Evolutionary conservation across 2,329 filamentous ascomycete species (phyloP).

Genomic region (Neospermospora avenae): DNA sequence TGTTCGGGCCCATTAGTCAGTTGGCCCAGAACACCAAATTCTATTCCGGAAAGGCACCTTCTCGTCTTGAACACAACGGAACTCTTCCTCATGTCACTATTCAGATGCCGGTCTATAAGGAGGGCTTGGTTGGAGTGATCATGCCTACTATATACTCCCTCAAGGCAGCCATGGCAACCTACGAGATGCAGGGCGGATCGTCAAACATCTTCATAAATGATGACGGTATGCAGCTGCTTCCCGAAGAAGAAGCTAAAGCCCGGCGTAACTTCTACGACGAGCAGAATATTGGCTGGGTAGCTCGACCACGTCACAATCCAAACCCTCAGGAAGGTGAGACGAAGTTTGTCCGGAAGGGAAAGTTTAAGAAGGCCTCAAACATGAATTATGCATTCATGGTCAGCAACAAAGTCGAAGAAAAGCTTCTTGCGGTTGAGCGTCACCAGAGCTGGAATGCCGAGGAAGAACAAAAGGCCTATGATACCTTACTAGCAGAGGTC

Average conservation of each 20-base stretch:
- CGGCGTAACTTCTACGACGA: conserved; percentile 55
- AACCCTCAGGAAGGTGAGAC: conserved; percentile 44
- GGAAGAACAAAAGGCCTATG: conserved; percentile 47
- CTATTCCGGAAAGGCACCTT: conserved; percentile 36
- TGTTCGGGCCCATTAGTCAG: conserved; percentile 48
- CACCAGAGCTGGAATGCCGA: conserved; percentile 21
- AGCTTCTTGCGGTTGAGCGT: conserved; percentile 38
- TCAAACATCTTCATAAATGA: conserved; percentile 68
- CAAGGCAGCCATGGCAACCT: conserved; percentile 56
- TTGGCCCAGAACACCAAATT: conserved; percentile 45
- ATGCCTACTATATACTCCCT: conserved; percentile 53
- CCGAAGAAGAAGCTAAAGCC: conserved; percentile 45
- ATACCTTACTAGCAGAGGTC: conserved; percentile 46
- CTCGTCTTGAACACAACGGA: conserved; percentile 37
- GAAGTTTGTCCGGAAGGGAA: conserved; percentile 53
- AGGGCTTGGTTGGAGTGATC: conserved; percentile 48
- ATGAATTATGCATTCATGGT: conserved; percentile 61
- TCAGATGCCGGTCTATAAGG: conserved; percentile 51
- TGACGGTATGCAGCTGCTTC: conserved; percentile 62
- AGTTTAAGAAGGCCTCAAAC: conserved; percentile 73
- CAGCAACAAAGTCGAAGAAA: conserved; percentile 38
- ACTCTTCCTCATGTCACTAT: conserved; percentile 47
- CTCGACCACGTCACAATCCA: conserved; percentile 50
- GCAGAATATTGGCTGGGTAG: conserved; percentile 55
- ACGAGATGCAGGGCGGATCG: conserved; percentile 60